Evolutionary conservation across 1,284 basidiomycete species (phyloP).

Genomic region (Melanopsichium pennsylvanicum): DNA sequence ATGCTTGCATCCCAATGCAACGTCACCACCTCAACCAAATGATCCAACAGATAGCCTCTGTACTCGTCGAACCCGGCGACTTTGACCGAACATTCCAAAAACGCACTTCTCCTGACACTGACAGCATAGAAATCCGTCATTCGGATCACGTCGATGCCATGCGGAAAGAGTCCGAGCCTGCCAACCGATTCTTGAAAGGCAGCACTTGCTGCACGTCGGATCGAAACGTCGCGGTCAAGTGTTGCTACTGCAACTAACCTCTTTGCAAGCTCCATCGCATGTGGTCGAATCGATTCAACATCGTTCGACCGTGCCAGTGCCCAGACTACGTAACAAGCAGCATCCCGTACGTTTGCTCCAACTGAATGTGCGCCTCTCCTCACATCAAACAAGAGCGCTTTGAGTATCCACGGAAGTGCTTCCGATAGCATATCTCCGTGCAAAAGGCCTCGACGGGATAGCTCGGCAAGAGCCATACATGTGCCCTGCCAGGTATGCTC

Average conservation of each 20-base stretch:
- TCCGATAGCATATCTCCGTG: slow-evolving; percentile 37
- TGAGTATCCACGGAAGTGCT: slow-evolving; percentile 46
- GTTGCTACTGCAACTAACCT: slow-evolving; percentile 79
- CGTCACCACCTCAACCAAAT: slow-evolving; percentile 78
- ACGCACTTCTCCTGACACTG: slow-evolving; percentile 82
- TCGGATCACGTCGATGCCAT: slow-evolving; percentile 89
- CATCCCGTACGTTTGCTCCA: slow-evolving; percentile 92
- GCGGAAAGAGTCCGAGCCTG: slow-evolving; percentile 80
- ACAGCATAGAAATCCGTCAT: slow-evolving; percentile 96
- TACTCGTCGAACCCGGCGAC: slow-evolving; percentile 87
- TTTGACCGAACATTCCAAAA: slow-evolving; percentile 80
- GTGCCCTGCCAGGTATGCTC: slow-evolving; percentile 95
- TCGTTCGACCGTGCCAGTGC: slow-evolving; percentile 77
- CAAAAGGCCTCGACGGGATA: slow-evolving; percentile 79
- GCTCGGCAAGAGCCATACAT: slow-evolving; percentile 88
- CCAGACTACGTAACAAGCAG: slow-evolving; percentile 94
- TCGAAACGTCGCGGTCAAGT: slow-evolving; percentile 92
- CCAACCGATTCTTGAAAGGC: slow-evolving; percentile 98
- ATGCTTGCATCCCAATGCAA: slow-evolving; percentile 89
- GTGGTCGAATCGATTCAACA: slow-evolving; percentile 72
- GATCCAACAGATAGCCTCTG: slow-evolving; percentile 75
- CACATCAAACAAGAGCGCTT: slow-evolving; percentile 87
- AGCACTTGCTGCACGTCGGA: slow-evolving; percentile 94
- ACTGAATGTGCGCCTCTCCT: slow-evolving; percentile 89
- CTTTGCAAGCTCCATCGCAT: slow-evolving; percentile 72